Percentiles rank a stretch among this genome's conserved stretches.
Conservation (phyloP, 202 grass and related monocot species). For the Alloteropsis angusta region DNA sequence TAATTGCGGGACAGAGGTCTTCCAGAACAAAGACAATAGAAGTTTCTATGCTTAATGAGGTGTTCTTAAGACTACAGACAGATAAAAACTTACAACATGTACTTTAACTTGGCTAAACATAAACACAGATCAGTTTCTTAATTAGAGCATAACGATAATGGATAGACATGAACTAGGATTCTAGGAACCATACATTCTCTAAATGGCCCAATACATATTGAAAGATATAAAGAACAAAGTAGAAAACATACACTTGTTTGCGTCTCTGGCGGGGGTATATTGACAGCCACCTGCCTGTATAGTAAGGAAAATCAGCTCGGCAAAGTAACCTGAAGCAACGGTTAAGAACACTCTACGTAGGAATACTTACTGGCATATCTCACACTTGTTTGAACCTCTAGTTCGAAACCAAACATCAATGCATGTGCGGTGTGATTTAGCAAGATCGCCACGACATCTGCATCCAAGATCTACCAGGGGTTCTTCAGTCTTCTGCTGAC, state of each 20-base stretch:
- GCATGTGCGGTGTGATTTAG: conserved; percentile 81
- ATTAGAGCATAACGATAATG: conserved; percentile 13
- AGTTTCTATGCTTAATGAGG: neutral
- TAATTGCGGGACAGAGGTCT: neutral
- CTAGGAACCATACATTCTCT: conserved; percentile 1
- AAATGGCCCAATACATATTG: conserved; percentile 17
- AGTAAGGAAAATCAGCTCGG: conserved; percentile 27
- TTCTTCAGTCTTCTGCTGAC: conserved; percentile 91
- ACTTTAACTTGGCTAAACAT: neutral
- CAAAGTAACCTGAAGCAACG: neutral
- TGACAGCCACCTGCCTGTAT: conserved; percentile 75
- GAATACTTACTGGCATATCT: conserved; percentile 96
- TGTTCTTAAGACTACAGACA: conserved; percentile 25
- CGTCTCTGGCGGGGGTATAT: conserved; percentile 79
- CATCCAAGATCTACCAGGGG: conserved; percentile 88
- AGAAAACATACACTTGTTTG: conserved; percentile 75
- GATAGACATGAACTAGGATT: conserved; percentile 13
- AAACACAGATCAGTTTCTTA: neutral
- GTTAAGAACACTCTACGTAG: neutral
- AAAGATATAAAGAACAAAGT: neutral
- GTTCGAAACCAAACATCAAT: conserved; percentile 91
- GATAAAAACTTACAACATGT: neutral
- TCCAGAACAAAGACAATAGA: neutral
- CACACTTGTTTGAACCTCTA: conserved; percentile 93
- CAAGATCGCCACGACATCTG: conserved; percentile 88